Conservation (phyloP, 108 stramenopile species). For the Schizochytrium sp. region DNA sequence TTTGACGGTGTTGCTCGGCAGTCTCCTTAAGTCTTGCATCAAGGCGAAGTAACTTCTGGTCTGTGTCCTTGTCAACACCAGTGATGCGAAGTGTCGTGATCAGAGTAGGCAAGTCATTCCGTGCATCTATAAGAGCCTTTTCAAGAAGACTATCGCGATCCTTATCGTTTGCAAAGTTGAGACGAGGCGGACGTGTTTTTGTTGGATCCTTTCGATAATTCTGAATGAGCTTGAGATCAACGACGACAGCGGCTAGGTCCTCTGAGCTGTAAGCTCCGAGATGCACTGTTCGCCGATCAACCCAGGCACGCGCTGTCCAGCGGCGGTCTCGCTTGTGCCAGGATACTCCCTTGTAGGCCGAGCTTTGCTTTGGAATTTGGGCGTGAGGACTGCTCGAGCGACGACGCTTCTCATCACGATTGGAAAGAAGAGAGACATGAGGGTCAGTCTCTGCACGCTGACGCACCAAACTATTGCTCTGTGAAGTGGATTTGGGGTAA, state of each 20-base stretch:
- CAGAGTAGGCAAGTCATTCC: background rate
- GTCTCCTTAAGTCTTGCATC: conserved; percentile 32
- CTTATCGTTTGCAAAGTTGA: background rate
- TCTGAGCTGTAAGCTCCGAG: conserved; percentile 18
- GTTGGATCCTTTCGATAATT: background rate
- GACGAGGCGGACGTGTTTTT: background rate
- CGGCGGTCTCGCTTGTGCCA: conserved; percentile 60
- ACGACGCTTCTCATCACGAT: no score
- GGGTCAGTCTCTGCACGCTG: no score
- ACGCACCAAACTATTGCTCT: no score
- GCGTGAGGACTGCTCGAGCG: no score
- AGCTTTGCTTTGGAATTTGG: conserved; percentile 6
- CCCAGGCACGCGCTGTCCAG: conserved; percentile 44
- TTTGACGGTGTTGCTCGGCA: background rate
- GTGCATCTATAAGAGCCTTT: background rate
- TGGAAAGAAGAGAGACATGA: no score
- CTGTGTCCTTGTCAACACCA: background rate
- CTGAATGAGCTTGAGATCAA: conserved; percentile 20
- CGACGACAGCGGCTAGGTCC: background rate
- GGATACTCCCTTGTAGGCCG: conserved; percentile 35
- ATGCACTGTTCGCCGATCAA: background rate
- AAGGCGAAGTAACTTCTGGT: background rate
- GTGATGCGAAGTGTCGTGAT: conserved; percentile 19
- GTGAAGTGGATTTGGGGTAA: no score
- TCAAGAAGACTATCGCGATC: background rate